Conservation (phyloP, 805 yeast species). For the Metschnikowia kunwiensis region DNA sequence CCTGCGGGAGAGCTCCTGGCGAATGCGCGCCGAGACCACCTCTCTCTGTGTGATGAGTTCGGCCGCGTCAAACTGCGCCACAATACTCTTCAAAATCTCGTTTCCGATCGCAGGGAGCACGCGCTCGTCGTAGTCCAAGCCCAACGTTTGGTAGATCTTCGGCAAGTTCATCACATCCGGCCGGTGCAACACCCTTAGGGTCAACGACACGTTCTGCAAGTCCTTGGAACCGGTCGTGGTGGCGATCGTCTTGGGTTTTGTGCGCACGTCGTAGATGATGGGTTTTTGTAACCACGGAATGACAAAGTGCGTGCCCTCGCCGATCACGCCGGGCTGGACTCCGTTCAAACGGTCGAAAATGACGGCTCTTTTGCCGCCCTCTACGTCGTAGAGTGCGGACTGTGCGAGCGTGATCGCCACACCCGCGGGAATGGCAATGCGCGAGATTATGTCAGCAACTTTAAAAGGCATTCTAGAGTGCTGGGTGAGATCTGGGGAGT, state of each 20-base stretch:
- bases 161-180: conserved; percentile 88
- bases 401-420: conserved; percentile 68
- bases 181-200: conserved; percentile 88
- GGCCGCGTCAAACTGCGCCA: conserved; percentile 94
- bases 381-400: conserved; percentile 87
- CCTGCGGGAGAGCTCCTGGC: conserved; percentile 78
- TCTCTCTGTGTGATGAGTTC: conserved; percentile 97
- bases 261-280: conserved; percentile 88
- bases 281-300: conserved; percentile 96
- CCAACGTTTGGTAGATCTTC: conserved; percentile 82
- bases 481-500: neutral
- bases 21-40: conserved; percentile 82
- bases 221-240: conserved; percentile 97
- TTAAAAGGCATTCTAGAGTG: conserved; percentile 22
- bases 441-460: conserved; percentile 35
- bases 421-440: conserved; percentile 69
- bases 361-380: conserved; percentile 95
- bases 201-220: conserved; percentile 90
- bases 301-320: conserved; percentile 96
- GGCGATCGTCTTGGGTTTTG: conserved; percentile 94
- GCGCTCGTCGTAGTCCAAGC: conserved; percentile 92
- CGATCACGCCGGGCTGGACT: conserved; percentile 82
- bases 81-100: conserved; percentile 84
- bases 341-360: conserved; percentile 90
- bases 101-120: conserved; percentile 91